A percentile compares a stretch with the other conserved stretches of the same genome.
These are phyloP conservation scores for Combretum micranthum DNA, from an alignment of 345 rosid genomes.

Conservation along the genomic window DNA sequence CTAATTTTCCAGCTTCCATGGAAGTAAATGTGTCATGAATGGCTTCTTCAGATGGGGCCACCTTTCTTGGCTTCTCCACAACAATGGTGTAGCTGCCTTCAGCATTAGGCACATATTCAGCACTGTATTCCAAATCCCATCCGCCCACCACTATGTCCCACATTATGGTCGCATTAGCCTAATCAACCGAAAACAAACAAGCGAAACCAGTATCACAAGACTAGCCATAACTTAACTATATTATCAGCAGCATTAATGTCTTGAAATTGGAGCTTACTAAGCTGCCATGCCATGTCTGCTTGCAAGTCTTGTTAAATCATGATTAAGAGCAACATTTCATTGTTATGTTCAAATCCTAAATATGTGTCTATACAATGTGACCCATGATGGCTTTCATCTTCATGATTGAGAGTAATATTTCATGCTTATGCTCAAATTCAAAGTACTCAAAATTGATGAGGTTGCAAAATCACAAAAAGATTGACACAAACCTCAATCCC, in stretches of 20 bases:
- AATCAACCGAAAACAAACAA: constrained; percentile 29
- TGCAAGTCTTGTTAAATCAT: no score
- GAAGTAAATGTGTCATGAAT: constrained; percentile 70
- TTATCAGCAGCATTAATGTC: not conserved
- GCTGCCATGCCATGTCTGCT: no score
- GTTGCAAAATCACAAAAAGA: not conserved
- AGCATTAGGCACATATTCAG: constrained; percentile 83
- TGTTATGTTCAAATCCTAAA: no score
- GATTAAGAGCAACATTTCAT: no score
- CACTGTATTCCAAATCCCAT: constrained; percentile 96
- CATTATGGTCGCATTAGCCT: constrained; percentile 83
- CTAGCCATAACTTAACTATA: not conserved
- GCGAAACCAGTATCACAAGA: not conserved
- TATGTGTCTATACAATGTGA: no score
- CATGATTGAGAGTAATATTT: no score
- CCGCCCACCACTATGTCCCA: constrained; percentile 99
- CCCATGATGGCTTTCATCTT: no score
- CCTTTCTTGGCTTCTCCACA: constrained; percentile 64
- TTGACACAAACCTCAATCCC: constrained; percentile 69
- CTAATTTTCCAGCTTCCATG: constrained; percentile 75
- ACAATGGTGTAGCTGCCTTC: constrained; percentile 74
- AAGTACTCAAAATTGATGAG: not conserved
- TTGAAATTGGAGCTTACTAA: no score
- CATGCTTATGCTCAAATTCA: no score
- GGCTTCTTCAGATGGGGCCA: constrained; percentile 57